Conservation (phyloP, 495 filamentous ascomycete species). For the Daldinia vernicosa region DNA sequence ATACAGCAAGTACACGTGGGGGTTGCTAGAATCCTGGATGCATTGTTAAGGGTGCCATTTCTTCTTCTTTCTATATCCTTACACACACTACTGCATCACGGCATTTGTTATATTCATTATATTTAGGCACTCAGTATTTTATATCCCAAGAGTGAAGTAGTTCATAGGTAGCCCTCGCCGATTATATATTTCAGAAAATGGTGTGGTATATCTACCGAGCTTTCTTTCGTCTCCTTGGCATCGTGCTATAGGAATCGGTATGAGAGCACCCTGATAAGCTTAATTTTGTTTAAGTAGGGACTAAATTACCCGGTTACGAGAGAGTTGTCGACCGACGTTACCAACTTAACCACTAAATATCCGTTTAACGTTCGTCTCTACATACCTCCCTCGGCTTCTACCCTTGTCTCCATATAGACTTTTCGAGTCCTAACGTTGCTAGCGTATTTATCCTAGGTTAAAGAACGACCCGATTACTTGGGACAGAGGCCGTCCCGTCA, state of each 20-base stretch:
- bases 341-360: not conserved
- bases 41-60: not conserved
- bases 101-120: conserved; percentile 3
- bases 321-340: not conserved
- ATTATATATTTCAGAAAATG: conserved; percentile 2
- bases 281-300: not conserved
- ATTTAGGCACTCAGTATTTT: not conserved
- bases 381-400: not conserved
- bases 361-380: not conserved
- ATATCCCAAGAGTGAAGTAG: not conserved
- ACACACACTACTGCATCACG: not conserved
- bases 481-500: not conserved
- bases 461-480: conserved; percentile 9
- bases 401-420: not conserved
- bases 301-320: not conserved
- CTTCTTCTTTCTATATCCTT: not conserved
- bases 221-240: not conserved
- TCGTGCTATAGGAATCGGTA: conserved; percentile 5
- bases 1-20: conserved; percentile 18
- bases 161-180: not conserved
- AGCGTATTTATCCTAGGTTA: not conserved
- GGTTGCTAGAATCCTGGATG: not conserved
- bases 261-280: not conserved
- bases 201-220: not conserved
- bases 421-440: not conserved